Percentiles rank a stretch among this genome's conserved stretches.
Conservation (phyloP, 2,329 filamentous ascomycete species). For the Pestalotiopsis sp. region DNA sequence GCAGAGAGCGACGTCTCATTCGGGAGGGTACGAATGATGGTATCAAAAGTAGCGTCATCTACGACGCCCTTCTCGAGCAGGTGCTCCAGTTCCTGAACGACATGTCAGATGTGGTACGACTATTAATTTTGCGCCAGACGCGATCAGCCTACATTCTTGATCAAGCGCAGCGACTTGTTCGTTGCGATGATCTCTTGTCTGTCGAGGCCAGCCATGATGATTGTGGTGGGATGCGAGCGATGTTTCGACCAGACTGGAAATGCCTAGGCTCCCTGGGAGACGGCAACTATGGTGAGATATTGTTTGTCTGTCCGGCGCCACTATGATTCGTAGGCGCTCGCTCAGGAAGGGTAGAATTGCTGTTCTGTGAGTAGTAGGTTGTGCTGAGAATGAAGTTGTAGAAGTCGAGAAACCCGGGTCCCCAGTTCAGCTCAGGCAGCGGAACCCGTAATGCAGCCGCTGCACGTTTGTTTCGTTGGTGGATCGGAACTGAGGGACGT, state of each 20-base stretch:
- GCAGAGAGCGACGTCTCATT: conserved; percentile 64
- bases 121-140: not conserved
- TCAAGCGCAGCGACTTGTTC: conserved; percentile 83
- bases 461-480: not conserved
- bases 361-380: not conserved
- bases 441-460: not conserved
- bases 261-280: not conserved
- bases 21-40: conserved; percentile 75
- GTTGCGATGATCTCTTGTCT: conserved; percentile 67
- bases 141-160: conserved; percentile 71
- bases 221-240: not conserved
- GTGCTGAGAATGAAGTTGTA: not conserved
- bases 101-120: conserved; percentile 18
- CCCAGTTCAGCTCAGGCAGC: not conserved
- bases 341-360: not conserved
- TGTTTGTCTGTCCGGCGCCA: not conserved
- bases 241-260: not conserved
- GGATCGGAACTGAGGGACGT: not conserved
- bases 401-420: not conserved
- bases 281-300: not conserved
- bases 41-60: conserved; percentile 72
- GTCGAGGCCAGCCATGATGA: conserved; percentile 49
- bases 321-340: not conserved
- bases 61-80: conserved; percentile 84
- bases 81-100: conserved; percentile 81